Percentiles rank a stretch among this genome's conserved stretches.
phyloP scores from a whole-genome alignment of 345 rosid species.

The Hevea brasiliensis region DNA sequence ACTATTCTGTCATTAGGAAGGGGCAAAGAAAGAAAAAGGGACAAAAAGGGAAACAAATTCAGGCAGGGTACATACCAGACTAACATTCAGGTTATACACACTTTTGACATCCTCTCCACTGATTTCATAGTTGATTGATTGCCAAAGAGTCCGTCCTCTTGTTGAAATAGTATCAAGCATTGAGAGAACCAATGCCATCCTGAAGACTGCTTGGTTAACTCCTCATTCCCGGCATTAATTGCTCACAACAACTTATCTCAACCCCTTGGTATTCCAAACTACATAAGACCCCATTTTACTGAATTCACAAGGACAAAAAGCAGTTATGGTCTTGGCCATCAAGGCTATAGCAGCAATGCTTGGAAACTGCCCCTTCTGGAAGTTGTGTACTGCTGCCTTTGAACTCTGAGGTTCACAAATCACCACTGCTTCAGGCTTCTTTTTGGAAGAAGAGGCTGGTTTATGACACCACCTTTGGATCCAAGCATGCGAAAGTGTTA shows the following conservation, averaged over 20 bases:
- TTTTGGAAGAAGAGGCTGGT: constrained; percentile 19
- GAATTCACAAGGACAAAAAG: constrained; percentile 55
- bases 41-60: not conserved
- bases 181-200: constrained; percentile 4
- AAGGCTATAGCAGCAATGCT: constrained; percentile 97
- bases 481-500: constrained; percentile 56
- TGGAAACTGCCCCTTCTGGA: constrained; percentile 63
- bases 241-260: not conserved
- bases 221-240: constrained; percentile 3
- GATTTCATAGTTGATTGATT: constrained; percentile 1
- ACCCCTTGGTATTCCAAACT: constrained; percentile 58
- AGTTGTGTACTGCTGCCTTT: constrained; percentile 30
- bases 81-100: constrained; percentile 16
- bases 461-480: constrained; percentile 69
- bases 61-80: constrained; percentile 15
- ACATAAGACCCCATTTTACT: constrained; percentile 48
- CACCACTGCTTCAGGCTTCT: constrained; percentile 27
- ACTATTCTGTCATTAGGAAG: not conserved
- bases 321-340: constrained; percentile 83
- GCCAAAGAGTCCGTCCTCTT: not conserved
- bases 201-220: not conserved
- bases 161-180: not conserved
- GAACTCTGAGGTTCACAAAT: constrained; percentile 42
- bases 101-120: not conserved
- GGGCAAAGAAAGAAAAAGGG: not conserved